Evolutionary conservation across 495 filamentous ascomycete genomes (phyloP).

Genomic region (Corynascus novoguineensis): DNA sequence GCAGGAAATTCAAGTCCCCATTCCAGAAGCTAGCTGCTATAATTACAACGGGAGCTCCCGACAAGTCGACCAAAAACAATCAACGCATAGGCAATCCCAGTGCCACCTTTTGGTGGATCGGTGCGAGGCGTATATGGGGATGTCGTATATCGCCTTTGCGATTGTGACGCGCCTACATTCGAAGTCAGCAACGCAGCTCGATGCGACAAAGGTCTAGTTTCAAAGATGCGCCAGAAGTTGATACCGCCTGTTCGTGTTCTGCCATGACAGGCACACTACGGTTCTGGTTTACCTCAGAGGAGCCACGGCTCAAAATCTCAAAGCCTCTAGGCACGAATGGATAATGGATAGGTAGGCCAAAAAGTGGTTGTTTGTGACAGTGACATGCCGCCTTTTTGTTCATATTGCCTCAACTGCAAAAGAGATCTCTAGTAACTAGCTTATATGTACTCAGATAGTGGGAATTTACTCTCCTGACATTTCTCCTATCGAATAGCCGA

Average conservation of each 20-base stretch:
- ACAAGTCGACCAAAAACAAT: too few species aligned
- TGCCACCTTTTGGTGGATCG: neutral
- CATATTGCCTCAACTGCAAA: neutral
- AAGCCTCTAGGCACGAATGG: too few species aligned
- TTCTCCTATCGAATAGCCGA: neutral
- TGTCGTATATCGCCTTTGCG: neutral
- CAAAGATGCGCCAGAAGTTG: neutral
- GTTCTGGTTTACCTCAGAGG: neutral
- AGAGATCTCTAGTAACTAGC: neutral
- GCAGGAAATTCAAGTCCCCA: neutral
- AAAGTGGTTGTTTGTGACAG: too few species aligned
- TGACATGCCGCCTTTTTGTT: too few species aligned
- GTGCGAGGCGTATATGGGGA: neutral
- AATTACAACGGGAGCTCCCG: neutral
- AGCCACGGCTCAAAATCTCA: neutral
- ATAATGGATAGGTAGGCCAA: too few species aligned
- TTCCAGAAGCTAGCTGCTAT: neutral
- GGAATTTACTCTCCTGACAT: neutral
- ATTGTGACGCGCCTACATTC: neutral
- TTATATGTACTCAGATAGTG: neutral
- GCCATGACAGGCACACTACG: neutral
- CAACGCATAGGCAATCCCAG: neutral
- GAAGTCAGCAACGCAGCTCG: neutral
- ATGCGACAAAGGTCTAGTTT: neutral
- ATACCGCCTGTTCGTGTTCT: neutral